phyloP scores from a whole-genome alignment of 495 filamentous ascomycete genomes.

The Paragyromitra xinjiangensis region DNA sequence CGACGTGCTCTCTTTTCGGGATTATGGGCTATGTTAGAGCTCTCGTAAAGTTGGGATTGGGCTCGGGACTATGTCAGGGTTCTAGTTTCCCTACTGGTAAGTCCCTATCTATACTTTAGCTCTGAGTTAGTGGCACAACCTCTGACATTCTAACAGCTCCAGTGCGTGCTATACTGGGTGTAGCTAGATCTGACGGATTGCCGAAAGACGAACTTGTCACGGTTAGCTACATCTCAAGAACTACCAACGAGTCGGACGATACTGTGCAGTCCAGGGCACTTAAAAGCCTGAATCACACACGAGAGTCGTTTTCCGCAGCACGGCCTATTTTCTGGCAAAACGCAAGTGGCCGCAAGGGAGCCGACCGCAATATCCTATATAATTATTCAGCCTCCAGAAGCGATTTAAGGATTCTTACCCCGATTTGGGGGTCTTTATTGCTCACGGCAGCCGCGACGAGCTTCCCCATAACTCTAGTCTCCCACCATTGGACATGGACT shows the following conservation, averaged over 20 bases:
- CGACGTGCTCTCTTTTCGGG: slow-evolving; percentile 52
- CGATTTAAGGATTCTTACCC: background rate
- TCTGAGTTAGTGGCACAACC: too few species aligned
- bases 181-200: slow-evolving; percentile 34
- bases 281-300: slow-evolving; percentile 37
- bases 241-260: background rate
- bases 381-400: too few species aligned
- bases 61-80: slow-evolving; percentile 30
- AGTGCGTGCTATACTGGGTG: slow-evolving; percentile 39
- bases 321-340: background rate
- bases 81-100: slow-evolving; percentile 43
- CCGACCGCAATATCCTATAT: too few species aligned
- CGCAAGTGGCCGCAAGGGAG: too few species aligned
- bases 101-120: background rate
- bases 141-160: slow-evolving; percentile 15
- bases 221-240: slow-evolving; percentile 30
- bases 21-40: slow-evolving; percentile 46
- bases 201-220: slow-evolving; percentile 43
- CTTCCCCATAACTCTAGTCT: slow-evolving; percentile 23
- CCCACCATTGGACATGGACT: slow-evolving; percentile 17
- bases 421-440: slow-evolving; percentile 13
- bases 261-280: slow-evolving; percentile 1
- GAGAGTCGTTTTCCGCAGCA: slow-evolving; percentile 30
- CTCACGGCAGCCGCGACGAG: slow-evolving; percentile 36
- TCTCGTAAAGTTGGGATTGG: slow-evolving; percentile 42